Evolutionary conservation across 805 yeast species (phyloP).

Genomic region (Spathaspora girioi): DNA sequence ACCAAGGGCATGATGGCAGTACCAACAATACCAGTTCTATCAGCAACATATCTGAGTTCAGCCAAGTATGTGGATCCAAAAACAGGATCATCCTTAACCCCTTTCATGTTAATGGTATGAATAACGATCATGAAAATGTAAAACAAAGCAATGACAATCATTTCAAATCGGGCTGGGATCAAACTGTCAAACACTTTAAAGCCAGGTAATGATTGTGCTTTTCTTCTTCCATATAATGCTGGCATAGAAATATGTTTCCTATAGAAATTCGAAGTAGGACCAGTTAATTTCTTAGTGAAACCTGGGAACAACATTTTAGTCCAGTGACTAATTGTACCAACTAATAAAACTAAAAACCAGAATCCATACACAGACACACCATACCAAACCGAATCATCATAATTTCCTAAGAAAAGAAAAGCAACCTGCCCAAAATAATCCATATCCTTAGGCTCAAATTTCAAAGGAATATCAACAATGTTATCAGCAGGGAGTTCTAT

Average conservation of each 20-base stretch:
- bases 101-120: conserved; percentile 5
- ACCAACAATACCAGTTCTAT: conserved; percentile 50
- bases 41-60: conserved; percentile 35
- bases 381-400: conserved; percentile 22
- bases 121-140: conserved; percentile 15
- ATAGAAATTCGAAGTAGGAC: conserved; percentile 18
- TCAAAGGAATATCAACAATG: conserved; percentile 23
- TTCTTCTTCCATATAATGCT: conserved; percentile 35
- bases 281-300: conserved; percentile 24
- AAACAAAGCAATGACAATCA: conserved; percentile 23
- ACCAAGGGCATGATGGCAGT: conserved; percentile 47
- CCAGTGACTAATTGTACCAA: conserved; percentile 44
- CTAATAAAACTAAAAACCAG: conserved; percentile 44
- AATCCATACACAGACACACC: conserved; percentile 42
- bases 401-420: conserved; percentile 18
- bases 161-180: conserved; percentile 35
- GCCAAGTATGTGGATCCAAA: conserved; percentile 16
- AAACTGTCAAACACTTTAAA: conserved; percentile 11
- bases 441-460: conserved; percentile 13
- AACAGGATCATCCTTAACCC: conserved; percentile 20
- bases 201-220: conserved; percentile 13
- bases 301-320: conserved; percentile 36
- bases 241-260: conserved; percentile 27
- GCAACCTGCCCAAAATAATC: conserved; percentile 12
- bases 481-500: conserved; percentile 8